Percentiles rank a stretch among this genome's conserved stretches.
phyloP scores from a whole-genome alignment of 1,139 yeast genomes.

The Saccharomycopsis phalli region DNA sequence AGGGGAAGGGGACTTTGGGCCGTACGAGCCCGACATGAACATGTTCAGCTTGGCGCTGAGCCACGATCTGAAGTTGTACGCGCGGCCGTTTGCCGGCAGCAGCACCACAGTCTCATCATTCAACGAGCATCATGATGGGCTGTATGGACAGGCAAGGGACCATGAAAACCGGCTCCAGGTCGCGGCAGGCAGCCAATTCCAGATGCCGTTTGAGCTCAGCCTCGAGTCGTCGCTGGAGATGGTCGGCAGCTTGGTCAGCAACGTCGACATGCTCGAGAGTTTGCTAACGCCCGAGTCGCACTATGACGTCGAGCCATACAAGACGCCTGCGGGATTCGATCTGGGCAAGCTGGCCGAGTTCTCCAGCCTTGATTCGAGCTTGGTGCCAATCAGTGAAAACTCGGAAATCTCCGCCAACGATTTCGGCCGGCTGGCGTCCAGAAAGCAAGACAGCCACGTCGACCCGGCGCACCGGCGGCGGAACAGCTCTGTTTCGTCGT shows the following conservation, averaged over 20 bases:
- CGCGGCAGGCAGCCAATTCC: no score
- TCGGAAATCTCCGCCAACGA: constrained; percentile 4
- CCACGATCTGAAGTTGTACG: background rate
- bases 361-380: background rate
- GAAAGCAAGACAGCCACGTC: background rate
- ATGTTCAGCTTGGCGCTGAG: background rate
- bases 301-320: no score
- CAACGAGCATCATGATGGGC: no score
- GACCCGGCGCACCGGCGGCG: background rate
- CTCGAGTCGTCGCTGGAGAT: no score
- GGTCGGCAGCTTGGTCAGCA: no score
- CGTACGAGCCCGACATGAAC: background rate
- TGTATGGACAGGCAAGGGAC: no score
- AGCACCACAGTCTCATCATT: constrained; percentile 1
- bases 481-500: background rate
- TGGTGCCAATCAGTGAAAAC: constrained; percentile 13
- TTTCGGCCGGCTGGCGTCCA: background rate
- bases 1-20: background rate
- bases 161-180: no score
- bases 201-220: no score
- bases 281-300: no score
- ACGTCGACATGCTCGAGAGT: no score
- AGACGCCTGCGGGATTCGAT: no score
- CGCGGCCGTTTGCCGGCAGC: background rate
- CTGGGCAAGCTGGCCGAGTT: no score